Base-by-base conservation (phyloP, 2,329 filamentous ascomycete species). In the Diaporthe caulivora region DNA sequence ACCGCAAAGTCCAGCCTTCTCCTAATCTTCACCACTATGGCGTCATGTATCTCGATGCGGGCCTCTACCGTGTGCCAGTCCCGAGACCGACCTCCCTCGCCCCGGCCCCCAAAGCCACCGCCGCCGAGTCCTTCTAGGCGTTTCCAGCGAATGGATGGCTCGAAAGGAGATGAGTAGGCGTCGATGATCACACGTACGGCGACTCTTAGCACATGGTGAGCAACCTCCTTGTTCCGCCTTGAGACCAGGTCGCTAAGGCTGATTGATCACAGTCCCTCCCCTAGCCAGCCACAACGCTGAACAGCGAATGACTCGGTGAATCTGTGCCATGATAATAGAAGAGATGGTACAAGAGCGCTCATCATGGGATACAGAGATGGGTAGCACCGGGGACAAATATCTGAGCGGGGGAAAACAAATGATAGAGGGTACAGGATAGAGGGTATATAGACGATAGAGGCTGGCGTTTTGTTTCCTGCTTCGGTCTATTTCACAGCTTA, bases 401-500 rank as follows among this genome's bases (percentile, higher is more conserved):
- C 24, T 53, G 62, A 11, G 13, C 13, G 10, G 6, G 26, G 40
- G 31, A 21, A 42, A 17, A 29, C 34, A 55, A 69, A 51, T 0
- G n/a, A 69, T 57, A 24, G 15, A n/a, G 24, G 57, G 13, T n/a
- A 42, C 42, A 24, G 57, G 34, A 60, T 13, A 42, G 34, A 60
- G 15, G 57, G 37, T 42, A 24, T 21, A 47, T 47, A 31, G 29
- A 34, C 40, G 53, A 34, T 24, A 47, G 9, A 34, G 53, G 34
- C 44, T 47, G 40, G 37, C 37, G 54, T 31, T 26, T 70, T n/a
- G 4, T 51, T 49, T 49, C 21, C 40, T 58, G 29, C 29, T 57
- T 47, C 26, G 9, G 26, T 49, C 18, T 37, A 21, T 5, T 44
- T 84, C 78, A 88, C 76, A 88, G 78, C 77, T 85, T 88, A 17